phyloP scores from a whole-genome alignment of 768 basidiomycete species.

The Psilocybe cubensis region DNA sequence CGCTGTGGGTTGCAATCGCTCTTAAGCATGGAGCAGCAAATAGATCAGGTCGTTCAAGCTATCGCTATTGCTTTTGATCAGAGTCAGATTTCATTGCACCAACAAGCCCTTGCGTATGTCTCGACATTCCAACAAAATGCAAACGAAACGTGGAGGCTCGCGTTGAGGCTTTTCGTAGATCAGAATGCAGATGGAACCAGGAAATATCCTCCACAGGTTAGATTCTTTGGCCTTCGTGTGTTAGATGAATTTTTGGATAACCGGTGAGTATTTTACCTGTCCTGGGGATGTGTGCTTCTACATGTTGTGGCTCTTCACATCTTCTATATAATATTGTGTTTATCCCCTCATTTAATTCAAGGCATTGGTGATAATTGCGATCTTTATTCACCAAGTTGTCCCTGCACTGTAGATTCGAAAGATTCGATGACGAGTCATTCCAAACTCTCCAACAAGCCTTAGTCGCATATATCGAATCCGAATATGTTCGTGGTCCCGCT shows the following conservation, averaged over 20 bases:
- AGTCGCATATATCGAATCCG: constrained; percentile 82
- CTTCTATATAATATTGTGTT: not conserved
- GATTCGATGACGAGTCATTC: constrained; percentile 71
- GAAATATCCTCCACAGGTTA: constrained; percentile 71
- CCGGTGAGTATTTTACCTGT: constrained; percentile 54
- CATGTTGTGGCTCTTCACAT: constrained; percentile 4
- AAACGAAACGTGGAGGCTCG: constrained; percentile 78
- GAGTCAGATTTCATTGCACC: constrained; percentile 69
- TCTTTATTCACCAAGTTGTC: constrained; percentile 9
- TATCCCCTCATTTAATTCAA: not conserved
- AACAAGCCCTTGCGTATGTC: constrained; percentile 86
- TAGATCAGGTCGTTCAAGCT: constrained; percentile 80
- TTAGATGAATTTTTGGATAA: constrained; percentile 84
- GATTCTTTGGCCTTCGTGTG: constrained; percentile 82
- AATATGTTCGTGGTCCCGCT: constrained; percentile 85
- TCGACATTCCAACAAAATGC: constrained; percentile 77
- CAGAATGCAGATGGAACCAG: constrained; percentile 59
- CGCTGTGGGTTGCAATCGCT: constrained; percentile 13
- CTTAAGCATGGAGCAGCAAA: constrained; percentile 68
- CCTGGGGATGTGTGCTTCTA: not conserved
- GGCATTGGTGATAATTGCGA: not conserved
- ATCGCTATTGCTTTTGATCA: constrained; percentile 89
- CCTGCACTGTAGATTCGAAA: constrained; percentile 53
- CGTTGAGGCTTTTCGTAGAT: constrained; percentile 74
- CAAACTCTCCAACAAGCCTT: constrained; percentile 75